A percentile compares a stretch with the other conserved stretches of the same genome.
These are phyloP conservation scores for Piper betle DNA, from an alignment of 164 flowering plant genomes.

Conservation along the genomic window DNA sequence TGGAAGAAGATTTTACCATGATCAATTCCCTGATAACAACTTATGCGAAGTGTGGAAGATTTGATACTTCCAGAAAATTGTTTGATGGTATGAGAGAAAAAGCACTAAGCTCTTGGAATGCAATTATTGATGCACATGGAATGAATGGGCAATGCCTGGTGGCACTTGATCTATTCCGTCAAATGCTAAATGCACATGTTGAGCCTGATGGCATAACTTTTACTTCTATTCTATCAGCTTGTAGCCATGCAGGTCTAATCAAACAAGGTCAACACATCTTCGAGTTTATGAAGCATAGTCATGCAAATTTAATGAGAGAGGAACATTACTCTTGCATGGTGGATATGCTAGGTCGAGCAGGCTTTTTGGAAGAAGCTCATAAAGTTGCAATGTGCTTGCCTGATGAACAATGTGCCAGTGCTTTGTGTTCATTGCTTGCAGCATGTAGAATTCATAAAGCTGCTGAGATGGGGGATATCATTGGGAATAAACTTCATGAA, in stretches of 20 bases:
- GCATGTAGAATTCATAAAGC: conserved; percentile 40
- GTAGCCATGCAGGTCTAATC: conserved; percentile 54
- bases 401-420: conserved; percentile 14
- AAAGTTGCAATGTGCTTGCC: conserved; percentile 25
- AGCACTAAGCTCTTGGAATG: conserved; percentile 29
- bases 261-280: conserved; percentile 40
- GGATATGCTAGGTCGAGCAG: conserved; percentile 56
- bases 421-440: conserved; percentile 38
- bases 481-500: conserved; percentile 23
- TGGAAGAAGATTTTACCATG: conserved; percentile 19
- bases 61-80: conserved; percentile 19
- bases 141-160: conserved; percentile 31
- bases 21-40: conserved; percentile 35
- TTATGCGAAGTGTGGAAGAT: conserved; percentile 43
- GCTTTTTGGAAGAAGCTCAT: conserved; percentile 43
- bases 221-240: conserved; percentile 36
- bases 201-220: conserved; percentile 33
- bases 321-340: conserved; percentile 60
- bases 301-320: conserved; percentile 21
- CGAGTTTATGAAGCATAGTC: conserved; percentile 26
- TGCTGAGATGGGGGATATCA: conserved; percentile 28
- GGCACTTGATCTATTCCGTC: conserved; percentile 22
- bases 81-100: conserved; percentile 17
- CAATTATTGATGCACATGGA: conserved; percentile 37
- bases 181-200: conserved; percentile 22